Conservation (phyloP, 2,329 filamentous ascomycete genomes). For the Massarina eburnea region DNA sequence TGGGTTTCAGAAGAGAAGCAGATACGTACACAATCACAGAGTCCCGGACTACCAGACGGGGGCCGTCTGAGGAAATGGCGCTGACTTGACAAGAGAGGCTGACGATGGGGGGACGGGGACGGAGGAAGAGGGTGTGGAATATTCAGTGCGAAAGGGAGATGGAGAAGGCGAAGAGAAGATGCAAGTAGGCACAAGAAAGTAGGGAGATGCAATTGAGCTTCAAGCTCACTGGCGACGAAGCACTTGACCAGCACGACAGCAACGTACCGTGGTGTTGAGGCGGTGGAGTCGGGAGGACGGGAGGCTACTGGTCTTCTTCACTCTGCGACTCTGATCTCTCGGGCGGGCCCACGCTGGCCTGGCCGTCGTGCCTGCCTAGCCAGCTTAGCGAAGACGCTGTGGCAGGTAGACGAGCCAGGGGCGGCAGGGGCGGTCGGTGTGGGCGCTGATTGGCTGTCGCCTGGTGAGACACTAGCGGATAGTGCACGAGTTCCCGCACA, state of each 20-base stretch:
- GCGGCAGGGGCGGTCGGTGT: slow-evolving; percentile 6
- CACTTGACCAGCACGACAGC: no score
- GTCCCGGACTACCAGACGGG: slow-evolving; percentile 38
- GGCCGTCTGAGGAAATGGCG: slow-evolving; percentile 20
- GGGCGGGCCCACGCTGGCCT: neutral
- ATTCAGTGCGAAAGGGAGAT: slow-evolving; percentile 11
- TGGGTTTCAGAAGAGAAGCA: slow-evolving; percentile 36
- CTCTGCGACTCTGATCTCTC: no score
- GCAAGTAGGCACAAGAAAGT: no score
- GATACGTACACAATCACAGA: slow-evolving; percentile 46
- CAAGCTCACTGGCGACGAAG: no score
- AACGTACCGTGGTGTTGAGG: no score
- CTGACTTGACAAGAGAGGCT: slow-evolving; percentile 2
- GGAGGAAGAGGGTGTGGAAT: slow-evolving; percentile 13
- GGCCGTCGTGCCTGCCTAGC: neutral
- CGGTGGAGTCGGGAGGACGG: no score
- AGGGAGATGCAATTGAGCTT: no score
- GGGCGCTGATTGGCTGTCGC: slow-evolving; percentile 19
- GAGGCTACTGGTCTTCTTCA: no score
- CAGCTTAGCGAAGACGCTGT: slow-evolving; percentile 3
- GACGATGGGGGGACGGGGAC: slow-evolving; percentile 3
- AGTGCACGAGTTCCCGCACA: slow-evolving; percentile 31
- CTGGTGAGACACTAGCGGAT: slow-evolving; percentile 36
- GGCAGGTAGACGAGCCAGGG: slow-evolving; percentile 24
- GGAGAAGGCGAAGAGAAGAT: no score